A percentile compares a stretch with the other conserved stretches of the same genome.
Evolutionary conservation across 129 eudicot species (phyloP).

Genomic region (Tagetes erecta): DNA sequence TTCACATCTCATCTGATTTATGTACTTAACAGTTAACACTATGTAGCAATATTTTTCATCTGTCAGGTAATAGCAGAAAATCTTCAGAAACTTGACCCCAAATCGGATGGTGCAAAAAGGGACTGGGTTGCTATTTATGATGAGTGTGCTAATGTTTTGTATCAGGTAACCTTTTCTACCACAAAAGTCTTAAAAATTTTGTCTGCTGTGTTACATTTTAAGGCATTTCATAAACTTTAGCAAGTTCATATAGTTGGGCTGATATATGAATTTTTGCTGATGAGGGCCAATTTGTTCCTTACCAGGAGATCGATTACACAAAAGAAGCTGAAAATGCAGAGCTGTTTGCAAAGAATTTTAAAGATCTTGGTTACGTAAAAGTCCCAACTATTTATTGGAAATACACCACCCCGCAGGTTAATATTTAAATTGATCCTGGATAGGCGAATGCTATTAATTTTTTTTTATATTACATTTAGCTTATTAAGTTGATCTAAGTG

Average conservation of each 20-base stretch:
- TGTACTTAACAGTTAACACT: neutral
- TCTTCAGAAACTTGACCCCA: conserved; percentile 97
- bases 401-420: conserved; percentile 97
- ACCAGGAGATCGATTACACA: conserved; percentile 94
- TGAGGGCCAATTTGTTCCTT: conserved; percentile 19
- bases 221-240: neutral
- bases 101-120: conserved; percentile 99
- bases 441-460: neutral
- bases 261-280: conserved; percentile 13
- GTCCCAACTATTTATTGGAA: conserved; percentile 91
- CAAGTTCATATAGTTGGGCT: neutral
- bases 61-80: conserved; percentile 93
- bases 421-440: neutral
- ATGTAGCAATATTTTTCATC: neutral
- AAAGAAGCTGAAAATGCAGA: conserved; percentile 98
- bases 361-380: conserved; percentile 81
- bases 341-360: conserved; percentile 79
- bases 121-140: conserved; percentile 99
- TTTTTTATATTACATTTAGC: conserved; percentile 12
- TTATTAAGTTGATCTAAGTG: conserved; percentile 27
- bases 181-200: neutral
- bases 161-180: conserved; percentile 57
- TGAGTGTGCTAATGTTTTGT: conserved; percentile 96
- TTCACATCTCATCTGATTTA: neutral
- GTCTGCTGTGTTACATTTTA: conserved; percentile 2